Percentiles rank a stretch among this genome's conserved stretches.
Conservation (phyloP, 108 stramenopile species). For the Stephanodiscus triporus region DNA sequence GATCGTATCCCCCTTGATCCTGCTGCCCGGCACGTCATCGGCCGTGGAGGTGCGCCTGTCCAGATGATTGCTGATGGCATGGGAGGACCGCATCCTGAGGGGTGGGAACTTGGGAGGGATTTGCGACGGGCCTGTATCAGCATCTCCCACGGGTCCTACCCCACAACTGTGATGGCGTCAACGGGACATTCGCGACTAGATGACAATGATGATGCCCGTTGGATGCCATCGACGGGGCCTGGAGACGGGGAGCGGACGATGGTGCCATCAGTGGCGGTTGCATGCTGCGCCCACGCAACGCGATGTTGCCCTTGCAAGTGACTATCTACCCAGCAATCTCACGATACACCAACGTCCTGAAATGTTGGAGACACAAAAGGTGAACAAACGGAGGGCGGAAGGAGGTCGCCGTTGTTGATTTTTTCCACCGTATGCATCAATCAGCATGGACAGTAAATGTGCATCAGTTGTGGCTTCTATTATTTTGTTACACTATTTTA, state of each 20-base stretch:
- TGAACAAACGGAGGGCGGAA: too few relatives aligned
- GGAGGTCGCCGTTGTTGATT: too few relatives aligned
- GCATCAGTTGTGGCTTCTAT: too few relatives aligned
- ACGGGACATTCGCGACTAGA: constrained; percentile 16
- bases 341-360: constrained; percentile 59
- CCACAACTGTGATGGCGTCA: constrained; percentile 41
- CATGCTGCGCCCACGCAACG: constrained; percentile 1
- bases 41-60: constrained; percentile 35
- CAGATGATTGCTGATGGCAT: constrained; percentile 30
- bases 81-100: background rate
- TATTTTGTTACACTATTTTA: too few relatives aligned
- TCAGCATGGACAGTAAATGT: too few relatives aligned
- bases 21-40: constrained; percentile 8
- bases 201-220: too few relatives aligned
- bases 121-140: constrained; percentile 27
- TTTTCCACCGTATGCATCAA: too few relatives aligned
- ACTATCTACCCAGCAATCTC: constrained; percentile 46
- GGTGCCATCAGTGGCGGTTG: background rate
- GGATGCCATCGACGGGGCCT: background rate
- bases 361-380: constrained; percentile 52
- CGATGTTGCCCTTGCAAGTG: constrained; percentile 47
- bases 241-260: background rate
- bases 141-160: constrained; percentile 40
- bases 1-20: background rate
- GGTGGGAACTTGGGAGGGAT: constrained; percentile 16